These are phyloP conservation scores for Arxiozyma slooffiae DNA, from an alignment of 1,139 yeast genomes.

Conservation along the genomic window DNA sequence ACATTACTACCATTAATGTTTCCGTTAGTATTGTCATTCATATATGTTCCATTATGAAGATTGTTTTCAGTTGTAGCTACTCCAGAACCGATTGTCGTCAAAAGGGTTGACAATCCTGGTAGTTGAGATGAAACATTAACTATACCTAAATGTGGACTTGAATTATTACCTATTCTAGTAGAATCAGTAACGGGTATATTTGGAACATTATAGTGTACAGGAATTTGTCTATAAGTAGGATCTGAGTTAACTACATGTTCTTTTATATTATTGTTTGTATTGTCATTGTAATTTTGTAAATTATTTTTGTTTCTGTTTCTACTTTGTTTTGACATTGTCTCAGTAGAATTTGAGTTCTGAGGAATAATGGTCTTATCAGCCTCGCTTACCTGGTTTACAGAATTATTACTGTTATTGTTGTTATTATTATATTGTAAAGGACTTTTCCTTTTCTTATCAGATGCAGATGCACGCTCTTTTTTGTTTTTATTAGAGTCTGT, in stretches of 20 bases:
- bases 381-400: not conserved
- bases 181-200: not conserved
- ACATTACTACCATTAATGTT: not conserved
- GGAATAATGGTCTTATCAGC: not conserved
- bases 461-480: not conserved
- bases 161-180: not conserved
- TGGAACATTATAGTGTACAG: not conserved
- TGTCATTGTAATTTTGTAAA: not conserved
- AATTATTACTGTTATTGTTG: not conserved
- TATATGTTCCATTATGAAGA: not conserved
- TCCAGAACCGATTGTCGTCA: not conserved
- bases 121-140: slow-evolving; percentile 1
- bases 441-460: slow-evolving; percentile 3
- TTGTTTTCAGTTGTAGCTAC: not conserved
- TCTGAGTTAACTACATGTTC: not conserved
- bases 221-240: not conserved
- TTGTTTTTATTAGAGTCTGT: slow-evolving; percentile 2
- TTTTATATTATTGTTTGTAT: not conserved
- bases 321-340: not conserved
- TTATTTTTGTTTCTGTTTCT: not conserved
- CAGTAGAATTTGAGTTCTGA: not conserved
- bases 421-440: not conserved
- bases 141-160: slow-evolving; percentile 1
- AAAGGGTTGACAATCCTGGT: slow-evolving; percentile 1
- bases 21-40: not conserved